Conservation (phyloP, 1,284 basidiomycete species). For the Macrocystidia cucumis region DNA sequence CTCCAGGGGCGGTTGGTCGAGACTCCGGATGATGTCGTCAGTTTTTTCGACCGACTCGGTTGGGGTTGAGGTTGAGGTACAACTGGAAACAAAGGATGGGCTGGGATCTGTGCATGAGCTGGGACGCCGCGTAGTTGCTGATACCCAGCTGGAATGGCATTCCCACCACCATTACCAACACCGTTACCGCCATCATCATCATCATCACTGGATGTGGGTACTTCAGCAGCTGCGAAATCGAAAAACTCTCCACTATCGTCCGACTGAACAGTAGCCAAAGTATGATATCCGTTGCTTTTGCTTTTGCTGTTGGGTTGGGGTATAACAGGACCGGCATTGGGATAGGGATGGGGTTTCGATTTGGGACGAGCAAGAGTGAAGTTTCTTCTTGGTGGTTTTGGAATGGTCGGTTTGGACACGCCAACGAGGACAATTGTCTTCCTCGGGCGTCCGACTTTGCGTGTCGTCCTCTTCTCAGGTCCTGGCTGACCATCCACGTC, state of each 20-base stretch:
- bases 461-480: slow-evolving; percentile 6
- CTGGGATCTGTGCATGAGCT: no score
- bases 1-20: no score
- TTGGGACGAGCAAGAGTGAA: slow-evolving; percentile 4
- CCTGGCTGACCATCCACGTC: no score
- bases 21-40: no score
- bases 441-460: slow-evolving; percentile 7
- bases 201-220: slow-evolving; percentile 5
- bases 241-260: slow-evolving; percentile 13
- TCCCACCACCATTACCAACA: no score
- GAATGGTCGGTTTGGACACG: no score
- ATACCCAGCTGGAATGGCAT: no score
- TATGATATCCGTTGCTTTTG: not conserved
- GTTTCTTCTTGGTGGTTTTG: slow-evolving; percentile 6
- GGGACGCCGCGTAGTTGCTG: no score
- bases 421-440: no score
- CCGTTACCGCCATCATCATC: slow-evolving; percentile 7
- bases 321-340: not conserved
- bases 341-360: not conserved
- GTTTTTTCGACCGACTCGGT: no score
- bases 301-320: not conserved
- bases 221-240: slow-evolving; percentile 10
- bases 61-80: no score
- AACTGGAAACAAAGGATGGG: no score
- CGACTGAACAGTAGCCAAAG: not conserved